These are phyloP conservation scores for Pythium graminicola DNA, from an alignment of 352 stramenopile genomes.

Conservation along the genomic window DNA sequence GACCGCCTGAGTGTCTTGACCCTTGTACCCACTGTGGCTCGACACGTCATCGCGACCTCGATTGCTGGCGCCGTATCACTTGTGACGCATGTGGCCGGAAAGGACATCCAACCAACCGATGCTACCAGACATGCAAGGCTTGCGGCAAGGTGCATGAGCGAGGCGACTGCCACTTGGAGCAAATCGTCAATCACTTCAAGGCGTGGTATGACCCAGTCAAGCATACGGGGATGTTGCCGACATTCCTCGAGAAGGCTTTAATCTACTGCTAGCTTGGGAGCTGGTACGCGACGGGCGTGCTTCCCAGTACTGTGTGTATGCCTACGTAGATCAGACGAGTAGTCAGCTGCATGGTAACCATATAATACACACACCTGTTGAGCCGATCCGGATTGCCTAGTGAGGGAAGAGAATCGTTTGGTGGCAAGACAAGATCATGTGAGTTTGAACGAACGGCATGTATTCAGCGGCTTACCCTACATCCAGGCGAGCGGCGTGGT, in stretches of 20 bases:
- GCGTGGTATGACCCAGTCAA: slow-evolving; percentile 8
- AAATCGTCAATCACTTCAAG: neutral
- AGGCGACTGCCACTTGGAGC: neutral
- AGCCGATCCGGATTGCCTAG: no score
- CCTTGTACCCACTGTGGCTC: slow-evolving; percentile 12
- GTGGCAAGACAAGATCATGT: neutral
- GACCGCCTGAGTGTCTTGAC: neutral
- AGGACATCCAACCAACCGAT: slow-evolving; percentile 3
- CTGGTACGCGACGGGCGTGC: slow-evolving; percentile 9
- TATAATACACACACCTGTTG: slow-evolving; percentile 1
- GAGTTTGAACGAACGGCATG: slow-evolving; percentile 6
- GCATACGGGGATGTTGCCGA: slow-evolving; percentile 2
- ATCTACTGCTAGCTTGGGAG: slow-evolving; percentile 5
- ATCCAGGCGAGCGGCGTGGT: slow-evolving; percentile 15
- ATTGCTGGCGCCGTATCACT: slow-evolving; percentile 9
- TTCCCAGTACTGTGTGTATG: slow-evolving; percentile 1
- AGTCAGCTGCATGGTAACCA: neutral
- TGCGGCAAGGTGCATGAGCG: slow-evolving; percentile 2
- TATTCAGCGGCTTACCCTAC: slow-evolving; percentile 11
- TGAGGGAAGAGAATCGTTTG: no score
- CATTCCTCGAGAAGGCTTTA: slow-evolving; percentile 10
- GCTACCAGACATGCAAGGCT: slow-evolving; percentile 3
- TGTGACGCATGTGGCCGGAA: neutral
- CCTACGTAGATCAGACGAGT: neutral
- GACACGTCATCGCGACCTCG: neutral